Percentiles rank a stretch among this genome's conserved stretches.
phyloP scores from a whole-genome alignment of 371 early-diverging fungal genomes.

The Rhizopus delemar region DNA sequence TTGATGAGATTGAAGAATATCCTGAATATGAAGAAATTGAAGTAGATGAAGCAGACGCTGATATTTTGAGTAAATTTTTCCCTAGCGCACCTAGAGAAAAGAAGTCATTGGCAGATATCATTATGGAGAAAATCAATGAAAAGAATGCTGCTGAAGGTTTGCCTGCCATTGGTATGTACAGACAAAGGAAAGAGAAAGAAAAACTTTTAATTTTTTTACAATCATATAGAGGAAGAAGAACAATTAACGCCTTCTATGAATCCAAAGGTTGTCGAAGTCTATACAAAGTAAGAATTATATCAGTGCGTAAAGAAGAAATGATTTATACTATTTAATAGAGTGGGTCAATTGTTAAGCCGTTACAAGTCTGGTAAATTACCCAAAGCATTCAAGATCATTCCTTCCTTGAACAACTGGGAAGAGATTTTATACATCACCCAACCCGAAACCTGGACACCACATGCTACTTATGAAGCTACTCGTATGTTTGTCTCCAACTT shows the following conservation, averaged over 20 bases:
- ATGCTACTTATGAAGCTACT: constrained; percentile 95
- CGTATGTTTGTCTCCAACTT: constrained; percentile 94
- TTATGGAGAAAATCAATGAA: constrained; percentile 90
- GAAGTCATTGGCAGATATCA: constrained; percentile 88
- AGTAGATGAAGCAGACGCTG: constrained; percentile 76
- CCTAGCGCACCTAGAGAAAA: constrained; percentile 80
- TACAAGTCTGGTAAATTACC: constrained; percentile 97
- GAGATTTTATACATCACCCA: constrained; percentile 89
- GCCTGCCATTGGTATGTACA: constrained; percentile 32
- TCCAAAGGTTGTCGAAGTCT: constrained; percentile 93
- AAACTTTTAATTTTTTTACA: constrained; percentile 57
- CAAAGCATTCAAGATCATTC: constrained; percentile 98
- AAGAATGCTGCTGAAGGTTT: constrained; percentile 57
- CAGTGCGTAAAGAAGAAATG: constrained; percentile 36
- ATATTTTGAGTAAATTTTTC: constrained; percentile 85
- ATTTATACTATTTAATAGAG: constrained; percentile 54
- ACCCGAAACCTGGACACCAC: constrained; percentile 94
- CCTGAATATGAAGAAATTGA: constrained; percentile 62
- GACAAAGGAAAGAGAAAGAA: constrained; percentile 6
- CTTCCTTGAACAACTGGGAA: constrained; percentile 94
- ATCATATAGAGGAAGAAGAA: constrained; percentile 48
- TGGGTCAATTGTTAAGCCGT: constrained; percentile 86
- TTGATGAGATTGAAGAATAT: constrained; percentile 61
- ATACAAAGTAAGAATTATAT: constrained; percentile 82
- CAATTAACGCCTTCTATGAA: constrained; percentile 65